These are phyloP conservation scores for Hortaea werneckii DNA, from an alignment of 2,329 filamentous ascomycete species.

Conservation along the genomic window DNA sequence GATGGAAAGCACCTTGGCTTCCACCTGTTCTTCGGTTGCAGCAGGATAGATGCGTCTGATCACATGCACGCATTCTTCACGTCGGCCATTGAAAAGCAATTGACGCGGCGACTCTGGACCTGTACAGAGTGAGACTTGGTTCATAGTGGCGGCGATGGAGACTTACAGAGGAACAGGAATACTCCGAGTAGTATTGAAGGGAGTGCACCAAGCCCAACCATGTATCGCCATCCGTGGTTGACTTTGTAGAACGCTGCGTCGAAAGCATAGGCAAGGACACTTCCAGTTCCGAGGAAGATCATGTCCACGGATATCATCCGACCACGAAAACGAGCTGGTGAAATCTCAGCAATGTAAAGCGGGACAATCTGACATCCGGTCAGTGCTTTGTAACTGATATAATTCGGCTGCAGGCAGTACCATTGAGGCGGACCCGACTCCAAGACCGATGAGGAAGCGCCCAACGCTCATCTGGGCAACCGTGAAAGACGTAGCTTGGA, in stretches of 20 bases:
- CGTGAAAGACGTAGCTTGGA: constrained; percentile 49
- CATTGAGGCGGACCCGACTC: constrained; percentile 58
- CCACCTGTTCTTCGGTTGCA: constrained; percentile 11
- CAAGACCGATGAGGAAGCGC: constrained; percentile 57
- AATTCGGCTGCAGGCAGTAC: neutral
- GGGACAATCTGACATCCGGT: neutral
- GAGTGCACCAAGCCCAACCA: constrained; percentile 74
- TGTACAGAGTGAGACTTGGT: too few species aligned
- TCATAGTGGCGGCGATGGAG: too few species aligned
- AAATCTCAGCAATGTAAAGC: constrained; percentile 73
- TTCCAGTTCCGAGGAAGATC: constrained; percentile 76
- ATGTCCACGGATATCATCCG: constrained; percentile 71
- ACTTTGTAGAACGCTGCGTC: constrained; percentile 62
- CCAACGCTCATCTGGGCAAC: constrained; percentile 57
- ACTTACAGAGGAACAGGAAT: constrained; percentile 45
- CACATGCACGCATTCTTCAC: constrained; percentile 48
- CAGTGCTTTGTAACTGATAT: neutral
- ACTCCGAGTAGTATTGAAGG: constrained; percentile 64
- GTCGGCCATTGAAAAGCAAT: constrained; percentile 57
- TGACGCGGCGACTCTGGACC: constrained; percentile 84
- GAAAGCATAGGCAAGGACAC: constrained; percentile 77
- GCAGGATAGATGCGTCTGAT: constrained; percentile 42
- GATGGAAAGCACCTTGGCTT: constrained; percentile 42
- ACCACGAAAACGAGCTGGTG: constrained; percentile 66
- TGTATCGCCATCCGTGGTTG: constrained; percentile 70